Evolutionary conservation across 2,329 filamentous ascomycete genomes (phyloP).

Genomic region (Pseudopyrenochaeta lycopersici): DNA sequence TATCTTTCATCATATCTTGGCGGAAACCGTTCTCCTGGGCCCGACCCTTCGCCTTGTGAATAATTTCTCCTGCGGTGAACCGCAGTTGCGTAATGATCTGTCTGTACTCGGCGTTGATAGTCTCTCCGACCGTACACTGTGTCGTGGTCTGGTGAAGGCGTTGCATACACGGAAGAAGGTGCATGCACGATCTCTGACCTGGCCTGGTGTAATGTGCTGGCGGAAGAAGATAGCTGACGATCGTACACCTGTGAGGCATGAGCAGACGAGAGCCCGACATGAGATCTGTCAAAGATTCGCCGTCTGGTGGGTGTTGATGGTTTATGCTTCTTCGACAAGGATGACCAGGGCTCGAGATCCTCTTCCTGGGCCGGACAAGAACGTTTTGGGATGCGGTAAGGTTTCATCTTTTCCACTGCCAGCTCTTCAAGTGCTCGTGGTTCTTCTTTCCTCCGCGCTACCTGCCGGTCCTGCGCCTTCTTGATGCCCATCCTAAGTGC

Average conservation of each 20-base stretch:
- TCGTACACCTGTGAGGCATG: neutral
- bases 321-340: neutral
- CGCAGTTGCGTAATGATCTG: no score
- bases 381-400: neutral
- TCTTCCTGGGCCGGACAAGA: neutral
- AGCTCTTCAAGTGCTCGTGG: neutral
- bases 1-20: no score
- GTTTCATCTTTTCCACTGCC: neutral
- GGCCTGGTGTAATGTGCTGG: neutral
- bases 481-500: slow-evolving; percentile 30
- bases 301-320: neutral
- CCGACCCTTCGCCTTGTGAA: no score
- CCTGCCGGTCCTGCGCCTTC: slow-evolving; percentile 17
- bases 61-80: no score
- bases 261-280: neutral
- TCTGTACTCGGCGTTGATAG: neutral
- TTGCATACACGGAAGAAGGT: neutral
- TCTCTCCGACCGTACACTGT: neutral
- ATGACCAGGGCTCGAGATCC: neutral
- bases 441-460: neutral
- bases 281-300: neutral
- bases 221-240: neutral
- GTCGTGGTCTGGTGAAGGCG: neutral
- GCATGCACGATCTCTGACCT: neutral
- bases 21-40: no score